These are phyloP conservation scores for Dovyalis caffra DNA, from an alignment of 345 rosid genomes.

Conservation along the genomic window DNA sequence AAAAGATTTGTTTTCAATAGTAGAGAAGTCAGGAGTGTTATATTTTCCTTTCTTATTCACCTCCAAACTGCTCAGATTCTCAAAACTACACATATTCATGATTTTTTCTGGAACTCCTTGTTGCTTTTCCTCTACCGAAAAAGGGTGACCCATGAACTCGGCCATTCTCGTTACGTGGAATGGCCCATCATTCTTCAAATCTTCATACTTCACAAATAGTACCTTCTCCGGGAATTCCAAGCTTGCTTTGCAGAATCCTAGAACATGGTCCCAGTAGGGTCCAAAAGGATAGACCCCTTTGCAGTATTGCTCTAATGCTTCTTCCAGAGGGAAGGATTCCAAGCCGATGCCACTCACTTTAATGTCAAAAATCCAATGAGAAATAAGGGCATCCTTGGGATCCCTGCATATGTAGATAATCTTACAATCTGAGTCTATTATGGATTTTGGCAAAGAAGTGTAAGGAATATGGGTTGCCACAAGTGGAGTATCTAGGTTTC, in stretches of 20 bases:
- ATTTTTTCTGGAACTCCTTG: too few species aligned
- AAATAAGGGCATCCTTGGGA: slow-evolving; percentile 1
- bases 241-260: slow-evolving; percentile 9
- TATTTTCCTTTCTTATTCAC: too few species aligned
- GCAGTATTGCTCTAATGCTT: slow-evolving; percentile 1
- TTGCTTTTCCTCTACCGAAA: too few species aligned
- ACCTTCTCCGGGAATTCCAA: too few species aligned
- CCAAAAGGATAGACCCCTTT: neutral
- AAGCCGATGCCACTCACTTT: neutral
- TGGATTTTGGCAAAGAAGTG: too few species aligned
- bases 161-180: too few species aligned
- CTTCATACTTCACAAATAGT: slow-evolving; percentile 5
- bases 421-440: neutral
- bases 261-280: slow-evolving; percentile 10
- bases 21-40: too few species aligned
- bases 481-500: neutral
- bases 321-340: neutral
- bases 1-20: too few species aligned
- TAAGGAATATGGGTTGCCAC: neutral
- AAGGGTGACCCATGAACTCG: too few species aligned
- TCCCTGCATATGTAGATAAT: slow-evolving; percentile 7
- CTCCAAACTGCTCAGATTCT: too few species aligned
- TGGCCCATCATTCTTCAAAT: too few species aligned
- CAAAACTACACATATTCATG: too few species aligned
- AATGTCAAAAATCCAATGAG: neutral